Conservation (phyloP, 1,284 basidiomycete species). For the Malassezia obtusa region DNA sequence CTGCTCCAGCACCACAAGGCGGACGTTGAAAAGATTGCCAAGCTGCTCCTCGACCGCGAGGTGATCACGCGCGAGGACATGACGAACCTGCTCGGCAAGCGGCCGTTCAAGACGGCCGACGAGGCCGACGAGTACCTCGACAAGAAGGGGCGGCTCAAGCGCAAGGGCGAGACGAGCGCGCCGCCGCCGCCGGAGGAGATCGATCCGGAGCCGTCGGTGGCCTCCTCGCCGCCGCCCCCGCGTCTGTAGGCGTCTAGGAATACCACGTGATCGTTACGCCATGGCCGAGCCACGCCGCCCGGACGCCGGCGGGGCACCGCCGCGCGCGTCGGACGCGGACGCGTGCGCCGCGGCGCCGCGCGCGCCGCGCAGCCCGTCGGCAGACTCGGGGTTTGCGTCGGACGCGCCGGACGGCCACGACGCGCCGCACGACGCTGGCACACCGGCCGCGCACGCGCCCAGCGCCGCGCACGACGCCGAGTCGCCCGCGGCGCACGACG, state of each 20-base stretch:
- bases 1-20: constrained; percentile 71
- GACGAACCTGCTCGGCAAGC: constrained; percentile 70
- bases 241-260: background rate
- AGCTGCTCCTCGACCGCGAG: constrained; percentile 81
- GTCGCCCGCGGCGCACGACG: background rate
- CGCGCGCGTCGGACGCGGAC: background rate
- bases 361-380: background rate
- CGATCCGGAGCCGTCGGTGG: constrained; percentile 26
- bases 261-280: background rate
- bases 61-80: constrained; percentile 89
- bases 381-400: background rate
- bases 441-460: too few relatives aligned
- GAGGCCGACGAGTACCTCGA: constrained; percentile 50
- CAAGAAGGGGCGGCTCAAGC: constrained; percentile 35
- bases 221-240: constrained; percentile 8
- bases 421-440: background rate
- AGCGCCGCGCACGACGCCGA: too few relatives aligned
- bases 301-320: too few relatives aligned
- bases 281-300: too few relatives aligned
- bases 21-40: constrained; percentile 88
- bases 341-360: background rate
- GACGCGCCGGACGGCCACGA: background rate
- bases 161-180: constrained; percentile 36
- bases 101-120: constrained; percentile 65
- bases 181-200: constrained; percentile 39